Evolutionary conservation across 352 stramenopile genomes (phyloP).

Genomic region (Thraustochytrium sp.): DNA sequence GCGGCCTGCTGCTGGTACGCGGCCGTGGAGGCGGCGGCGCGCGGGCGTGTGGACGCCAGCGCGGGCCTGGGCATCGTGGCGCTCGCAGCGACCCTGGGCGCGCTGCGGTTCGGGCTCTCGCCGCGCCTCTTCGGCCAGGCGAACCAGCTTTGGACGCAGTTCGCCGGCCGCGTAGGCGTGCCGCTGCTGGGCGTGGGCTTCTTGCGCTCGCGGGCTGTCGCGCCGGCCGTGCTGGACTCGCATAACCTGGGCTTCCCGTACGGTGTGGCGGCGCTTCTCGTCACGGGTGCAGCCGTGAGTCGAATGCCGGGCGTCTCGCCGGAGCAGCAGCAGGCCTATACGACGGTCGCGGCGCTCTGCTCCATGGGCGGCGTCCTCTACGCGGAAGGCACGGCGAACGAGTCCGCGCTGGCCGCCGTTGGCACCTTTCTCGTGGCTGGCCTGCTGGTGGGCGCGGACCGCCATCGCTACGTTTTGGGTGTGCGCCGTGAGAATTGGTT

Average conservation of each 20-base stretch:
- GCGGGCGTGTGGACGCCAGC: neutral
- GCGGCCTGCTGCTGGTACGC: slow-evolving; percentile 16
- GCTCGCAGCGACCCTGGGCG: neutral
- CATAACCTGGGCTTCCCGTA: neutral
- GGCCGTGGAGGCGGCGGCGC: neutral
- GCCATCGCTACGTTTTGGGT: neutral
- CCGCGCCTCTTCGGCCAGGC: neutral
- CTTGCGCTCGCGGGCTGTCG: neutral
- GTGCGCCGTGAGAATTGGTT: slow-evolving; percentile 18
- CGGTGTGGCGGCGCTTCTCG: neutral
- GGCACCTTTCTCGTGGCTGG: neutral
- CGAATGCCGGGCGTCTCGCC: neutral
- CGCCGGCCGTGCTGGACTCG: neutral
- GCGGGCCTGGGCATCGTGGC: slow-evolving; percentile 3
- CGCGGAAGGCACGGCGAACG: neutral
- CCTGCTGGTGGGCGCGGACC: neutral
- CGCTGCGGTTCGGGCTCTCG: slow-evolving; percentile 1
- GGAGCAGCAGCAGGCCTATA: neutral
- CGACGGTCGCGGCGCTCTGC: neutral
- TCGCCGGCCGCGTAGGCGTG: neutral
- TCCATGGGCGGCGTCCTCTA: neutral
- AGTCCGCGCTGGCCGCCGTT: neutral
- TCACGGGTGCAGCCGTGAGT: neutral
- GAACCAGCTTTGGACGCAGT: neutral
- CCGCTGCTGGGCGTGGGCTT: neutral